phyloP scores from a whole-genome alignment of 257 asterid species.

The Scutellaria galericulata region DNA sequence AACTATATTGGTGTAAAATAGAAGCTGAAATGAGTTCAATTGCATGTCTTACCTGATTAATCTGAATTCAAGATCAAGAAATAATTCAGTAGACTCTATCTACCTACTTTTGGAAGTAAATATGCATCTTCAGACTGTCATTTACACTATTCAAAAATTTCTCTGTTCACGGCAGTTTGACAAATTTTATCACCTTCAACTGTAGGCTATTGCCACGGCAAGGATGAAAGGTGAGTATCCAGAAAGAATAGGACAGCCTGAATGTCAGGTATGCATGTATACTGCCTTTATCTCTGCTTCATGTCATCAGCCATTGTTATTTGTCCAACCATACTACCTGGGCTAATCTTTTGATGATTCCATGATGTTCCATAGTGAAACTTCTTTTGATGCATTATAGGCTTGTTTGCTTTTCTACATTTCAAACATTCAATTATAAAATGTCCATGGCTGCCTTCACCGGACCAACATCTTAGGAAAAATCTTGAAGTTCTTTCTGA shows the following conservation, averaged over 20 bases:
- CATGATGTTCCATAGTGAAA: neutral
- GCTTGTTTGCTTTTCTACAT: constrained; percentile 7
- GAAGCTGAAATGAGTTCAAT: constrained; percentile 5
- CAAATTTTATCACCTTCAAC: constrained; percentile 25
- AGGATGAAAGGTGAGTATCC: constrained; percentile 94
- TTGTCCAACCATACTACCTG: constrained; percentile 11
- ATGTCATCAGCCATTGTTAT: constrained; percentile 9
- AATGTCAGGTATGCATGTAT: constrained; percentile 71
- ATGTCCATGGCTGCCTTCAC: neutral
- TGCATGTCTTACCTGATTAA: constrained; percentile 26
- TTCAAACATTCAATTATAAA: neutral
- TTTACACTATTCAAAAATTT: constrained; percentile 10
- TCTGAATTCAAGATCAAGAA: constrained; percentile 13
- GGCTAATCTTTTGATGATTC: neutral
- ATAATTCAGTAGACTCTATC: constrained; percentile 17
- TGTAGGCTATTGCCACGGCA: constrained; percentile 87
- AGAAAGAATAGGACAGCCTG: constrained; percentile 91
- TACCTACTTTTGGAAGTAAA: constrained; percentile 12
- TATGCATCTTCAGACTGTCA: constrained; percentile 17
- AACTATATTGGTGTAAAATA: constrained; percentile 18
- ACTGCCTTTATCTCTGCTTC: constrained; percentile 21
- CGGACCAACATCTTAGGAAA: constrained; percentile 13
- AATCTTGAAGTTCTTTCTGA: constrained; percentile 7
- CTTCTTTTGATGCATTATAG: constrained; percentile 6
- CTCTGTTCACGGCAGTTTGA: constrained; percentile 9